These are phyloP conservation scores for Cryoendolithus antarcticus DNA, from an alignment of 2,329 filamentous ascomycete species.

Conservation along the genomic window DNA sequence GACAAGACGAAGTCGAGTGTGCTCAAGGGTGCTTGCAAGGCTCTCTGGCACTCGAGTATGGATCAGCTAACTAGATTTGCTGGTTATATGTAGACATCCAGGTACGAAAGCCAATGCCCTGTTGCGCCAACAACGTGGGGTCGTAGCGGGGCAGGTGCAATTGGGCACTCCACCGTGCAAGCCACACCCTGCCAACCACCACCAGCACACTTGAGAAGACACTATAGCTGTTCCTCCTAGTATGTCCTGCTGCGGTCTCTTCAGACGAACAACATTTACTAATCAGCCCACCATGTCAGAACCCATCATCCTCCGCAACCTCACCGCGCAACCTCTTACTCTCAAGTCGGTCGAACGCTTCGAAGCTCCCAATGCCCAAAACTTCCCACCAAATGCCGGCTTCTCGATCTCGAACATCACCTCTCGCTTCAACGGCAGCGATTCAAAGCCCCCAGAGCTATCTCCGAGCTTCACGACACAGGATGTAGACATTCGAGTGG, in stretches of 20 bases:
- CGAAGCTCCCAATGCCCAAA: slow-evolving; percentile 38
- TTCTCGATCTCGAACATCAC: slow-evolving; percentile 16
- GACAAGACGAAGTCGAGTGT: too few relatives aligned
- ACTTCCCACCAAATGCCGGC: slow-evolving; percentile 13
- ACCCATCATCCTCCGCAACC: slow-evolving; percentile 63
- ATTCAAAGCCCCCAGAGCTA: slow-evolving; percentile 1
- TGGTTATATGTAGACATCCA: too few relatives aligned
- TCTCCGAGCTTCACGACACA: slow-evolving; percentile 42
- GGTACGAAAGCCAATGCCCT: too few relatives aligned
- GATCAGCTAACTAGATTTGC: too few relatives aligned
- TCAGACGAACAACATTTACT: not conserved
- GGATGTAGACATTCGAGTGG: slow-evolving; percentile 51
- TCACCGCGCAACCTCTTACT: slow-evolving; percentile 60
- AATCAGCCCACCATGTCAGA: slow-evolving; percentile 14
- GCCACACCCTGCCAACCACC: too few relatives aligned
- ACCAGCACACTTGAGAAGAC: too few relatives aligned
- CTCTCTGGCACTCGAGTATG: too few relatives aligned
- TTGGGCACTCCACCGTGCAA: too few relatives aligned
- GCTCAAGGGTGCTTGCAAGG: too few relatives aligned
- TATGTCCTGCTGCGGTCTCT: not conserved
- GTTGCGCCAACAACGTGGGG: too few relatives aligned
- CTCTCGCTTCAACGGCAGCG: slow-evolving; percentile 3
- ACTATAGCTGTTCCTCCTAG: too few relatives aligned
- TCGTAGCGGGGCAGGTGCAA: too few relatives aligned
- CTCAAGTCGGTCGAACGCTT: slow-evolving; percentile 66